A percentile compares a stretch with the other conserved stretches of the same genome.
Conservation (phyloP, 1,284 basidiomycete genomes). For the Trichosporon sp. region DNA sequence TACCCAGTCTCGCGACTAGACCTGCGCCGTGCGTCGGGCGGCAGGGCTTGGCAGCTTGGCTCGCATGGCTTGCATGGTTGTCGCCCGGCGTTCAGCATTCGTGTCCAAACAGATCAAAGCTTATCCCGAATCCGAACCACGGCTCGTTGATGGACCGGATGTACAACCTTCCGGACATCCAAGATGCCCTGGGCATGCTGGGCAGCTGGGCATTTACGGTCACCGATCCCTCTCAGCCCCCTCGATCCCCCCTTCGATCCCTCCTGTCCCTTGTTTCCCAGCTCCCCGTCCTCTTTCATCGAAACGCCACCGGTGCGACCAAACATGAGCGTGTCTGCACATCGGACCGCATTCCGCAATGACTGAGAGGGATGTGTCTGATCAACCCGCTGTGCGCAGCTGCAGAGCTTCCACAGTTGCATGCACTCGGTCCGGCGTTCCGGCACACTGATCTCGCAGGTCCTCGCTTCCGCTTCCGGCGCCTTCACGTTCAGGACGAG, state of each 20-base stretch:
- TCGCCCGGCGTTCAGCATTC: not conserved
- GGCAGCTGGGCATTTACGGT: not conserved
- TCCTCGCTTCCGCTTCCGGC: not conserved
- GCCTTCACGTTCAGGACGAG: too few relatives aligned
- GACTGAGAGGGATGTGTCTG: not conserved
- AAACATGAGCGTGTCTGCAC: not conserved
- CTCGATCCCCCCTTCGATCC: not conserved
- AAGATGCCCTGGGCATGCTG: not conserved
- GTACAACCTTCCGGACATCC: not conserved
- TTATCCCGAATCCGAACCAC: slow-evolving; percentile 2
- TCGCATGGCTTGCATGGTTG: too few relatives aligned
- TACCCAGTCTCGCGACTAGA: not conserved
- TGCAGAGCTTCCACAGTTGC: not conserved
- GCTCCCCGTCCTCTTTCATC: not conserved
- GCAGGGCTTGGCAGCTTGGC: not conserved
- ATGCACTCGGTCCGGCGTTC: not conserved
- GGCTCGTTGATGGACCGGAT: not conserved
- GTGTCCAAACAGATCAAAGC: not conserved
- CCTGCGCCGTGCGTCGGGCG: not conserved
- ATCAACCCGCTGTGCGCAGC: not conserved
- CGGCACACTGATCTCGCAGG: not conserved
- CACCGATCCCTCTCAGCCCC: not conserved
- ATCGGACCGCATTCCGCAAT: not conserved
- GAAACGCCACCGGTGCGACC: not conserved
- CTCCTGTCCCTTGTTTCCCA: not conserved